Conservation (phyloP, 345 rosid species). For the Carallia pectinifolia region DNA sequence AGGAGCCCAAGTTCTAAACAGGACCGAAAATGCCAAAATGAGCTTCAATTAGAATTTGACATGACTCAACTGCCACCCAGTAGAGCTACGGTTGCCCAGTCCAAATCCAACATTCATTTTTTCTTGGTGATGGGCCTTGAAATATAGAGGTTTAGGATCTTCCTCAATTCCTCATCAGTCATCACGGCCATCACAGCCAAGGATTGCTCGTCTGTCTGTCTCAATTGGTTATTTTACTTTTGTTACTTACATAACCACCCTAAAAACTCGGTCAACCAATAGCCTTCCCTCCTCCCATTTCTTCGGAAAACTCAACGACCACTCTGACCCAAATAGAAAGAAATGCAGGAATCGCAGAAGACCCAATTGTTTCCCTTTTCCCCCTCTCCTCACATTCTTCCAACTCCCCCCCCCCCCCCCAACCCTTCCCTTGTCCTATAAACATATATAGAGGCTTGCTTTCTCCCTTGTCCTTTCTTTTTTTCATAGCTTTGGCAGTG, state of each 20-base stretch:
- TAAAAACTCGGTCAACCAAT: slow-evolving; percentile 19
- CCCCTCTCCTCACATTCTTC: slow-evolving; percentile 9
- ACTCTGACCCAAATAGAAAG: not conserved
- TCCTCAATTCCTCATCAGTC: too few relatives aligned
- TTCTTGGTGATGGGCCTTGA: too few relatives aligned
- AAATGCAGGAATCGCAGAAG: not conserved
- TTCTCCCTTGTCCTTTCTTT: not conserved
- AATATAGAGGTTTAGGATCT: too few relatives aligned
- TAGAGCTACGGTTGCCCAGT: too few relatives aligned
- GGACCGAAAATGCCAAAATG: too few relatives aligned
- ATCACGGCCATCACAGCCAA: too few relatives aligned
- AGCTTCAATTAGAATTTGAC: too few relatives aligned
- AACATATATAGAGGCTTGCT: not conserved
- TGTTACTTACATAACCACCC: not conserved
- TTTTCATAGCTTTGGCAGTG: slow-evolving; percentile 22
- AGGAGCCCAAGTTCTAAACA: too few relatives aligned
- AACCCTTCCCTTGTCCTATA: not conserved
- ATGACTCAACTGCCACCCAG: too few relatives aligned
- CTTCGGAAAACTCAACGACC: not conserved
- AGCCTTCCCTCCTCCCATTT: not conserved
- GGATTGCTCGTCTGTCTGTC: not conserved
- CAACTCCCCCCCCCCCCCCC: slow-evolving; percentile 5
- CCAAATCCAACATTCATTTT: too few relatives aligned
- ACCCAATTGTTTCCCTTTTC: not conserved
- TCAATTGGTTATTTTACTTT: too few relatives aligned